phyloP scores from a whole-genome alignment of 371 early-diverging fungal species.

The Capniomyces stellatus region DNA sequence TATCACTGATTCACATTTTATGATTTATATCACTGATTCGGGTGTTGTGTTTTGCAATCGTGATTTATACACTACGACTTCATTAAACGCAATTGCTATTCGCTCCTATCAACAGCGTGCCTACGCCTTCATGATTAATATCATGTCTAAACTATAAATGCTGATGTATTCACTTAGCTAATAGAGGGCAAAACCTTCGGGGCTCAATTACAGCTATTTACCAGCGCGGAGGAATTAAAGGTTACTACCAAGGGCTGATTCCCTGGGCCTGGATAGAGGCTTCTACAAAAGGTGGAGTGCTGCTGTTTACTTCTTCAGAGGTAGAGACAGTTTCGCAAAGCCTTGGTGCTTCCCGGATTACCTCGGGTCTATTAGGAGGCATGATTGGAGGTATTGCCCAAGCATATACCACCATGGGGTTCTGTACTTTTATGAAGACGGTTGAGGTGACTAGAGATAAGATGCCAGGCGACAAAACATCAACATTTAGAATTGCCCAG shows the following conservation, averaged over 20 bases:
- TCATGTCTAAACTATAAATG: no score
- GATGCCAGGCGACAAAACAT: constrained; percentile 40
- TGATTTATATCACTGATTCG: no score
- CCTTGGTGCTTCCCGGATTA: constrained; percentile 27
- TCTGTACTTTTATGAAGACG: constrained; percentile 98
- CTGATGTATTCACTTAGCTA: constrained; percentile 39
- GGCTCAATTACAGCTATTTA: constrained; percentile 44
- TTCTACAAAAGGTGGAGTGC: constrained; percentile 82
- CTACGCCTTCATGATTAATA: no score
- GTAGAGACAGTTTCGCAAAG: constrained; percentile 53
- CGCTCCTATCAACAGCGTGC: no score
- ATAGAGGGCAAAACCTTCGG: constrained; percentile 51
- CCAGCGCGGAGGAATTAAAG: constrained; percentile 54
- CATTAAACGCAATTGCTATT: no score
- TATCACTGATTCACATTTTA: no score
- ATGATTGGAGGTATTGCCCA: constrained; percentile 80
- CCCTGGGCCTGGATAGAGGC: constrained; percentile 90
- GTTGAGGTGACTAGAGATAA: constrained; percentile 95
- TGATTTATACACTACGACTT: no score
- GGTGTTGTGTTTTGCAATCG: no score
- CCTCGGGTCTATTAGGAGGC: constrained; percentile 78
- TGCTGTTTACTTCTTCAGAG: constrained; percentile 86
- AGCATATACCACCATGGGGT: constrained; percentile 95
- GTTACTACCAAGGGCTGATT: constrained; percentile 62
- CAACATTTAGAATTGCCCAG: constrained; percentile 63